phyloP scores from a whole-genome alignment of 352 stramenopile species.

The Blastocystis sp. region DNA sequence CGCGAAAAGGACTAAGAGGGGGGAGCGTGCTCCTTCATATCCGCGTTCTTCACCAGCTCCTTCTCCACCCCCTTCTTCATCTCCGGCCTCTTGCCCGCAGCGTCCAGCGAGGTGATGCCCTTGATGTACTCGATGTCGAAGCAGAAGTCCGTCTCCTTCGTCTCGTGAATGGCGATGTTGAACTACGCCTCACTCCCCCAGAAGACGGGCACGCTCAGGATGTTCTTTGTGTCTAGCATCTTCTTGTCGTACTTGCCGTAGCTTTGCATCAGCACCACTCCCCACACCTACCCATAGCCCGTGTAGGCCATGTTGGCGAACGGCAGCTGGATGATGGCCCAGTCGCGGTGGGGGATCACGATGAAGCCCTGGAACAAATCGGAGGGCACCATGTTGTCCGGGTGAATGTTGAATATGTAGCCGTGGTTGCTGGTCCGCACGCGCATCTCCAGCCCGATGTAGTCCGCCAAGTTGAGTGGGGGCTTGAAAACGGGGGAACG shows the following conservation, averaged over 20 bases:
- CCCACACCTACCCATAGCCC: conserved; percentile 37
- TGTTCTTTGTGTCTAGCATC: conserved; percentile 56
- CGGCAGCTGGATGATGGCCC: conserved; percentile 63
- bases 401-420: conserved; percentile 69
- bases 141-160: conserved; percentile 65
- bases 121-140: conserved; percentile 69
- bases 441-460: conserved; percentile 62
- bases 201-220: conserved; percentile 24
- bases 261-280: background rate
- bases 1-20: conserved; percentile 51
- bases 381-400: conserved; percentile 63
- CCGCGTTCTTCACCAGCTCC: conserved; percentile 35
- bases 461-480: conserved; percentile 60
- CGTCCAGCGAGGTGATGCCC: conserved; percentile 52
- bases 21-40: conserved; percentile 41
- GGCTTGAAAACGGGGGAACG: conserved; percentile 65
- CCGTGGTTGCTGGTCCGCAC: conserved; percentile 64
- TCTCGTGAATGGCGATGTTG: conserved; percentile 67
- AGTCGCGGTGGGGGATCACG: conserved; percentile 62
- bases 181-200: conserved; percentile 21
- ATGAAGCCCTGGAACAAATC: conserved; percentile 69
- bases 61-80: conserved; percentile 64
- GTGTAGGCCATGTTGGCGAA: conserved; percentile 65
- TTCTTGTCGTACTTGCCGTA: conserved; percentile 67
- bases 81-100: conserved; percentile 45